Evolutionary conservation across 2,329 filamentous ascomycete species (phyloP), one percentile per base, ranked within the genome.

Genomic region (Aspergillus uvarum): DNA sequence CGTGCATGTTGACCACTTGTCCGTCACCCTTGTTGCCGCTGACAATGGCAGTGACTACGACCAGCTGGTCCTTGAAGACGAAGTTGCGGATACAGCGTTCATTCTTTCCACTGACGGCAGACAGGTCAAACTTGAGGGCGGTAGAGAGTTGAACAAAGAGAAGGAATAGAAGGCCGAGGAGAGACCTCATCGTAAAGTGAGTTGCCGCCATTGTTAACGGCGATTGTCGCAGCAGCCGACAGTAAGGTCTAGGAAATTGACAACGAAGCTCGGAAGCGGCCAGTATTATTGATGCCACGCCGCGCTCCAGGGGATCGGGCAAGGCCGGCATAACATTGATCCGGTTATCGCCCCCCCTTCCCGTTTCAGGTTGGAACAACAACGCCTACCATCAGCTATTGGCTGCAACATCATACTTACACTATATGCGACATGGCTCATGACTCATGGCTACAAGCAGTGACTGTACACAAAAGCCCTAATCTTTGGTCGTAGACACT

Each of bases 51-150:
- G 94, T 98, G 56, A 99, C 94, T 35, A 98, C 94, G 47, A 99
- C 95, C 66, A 99, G 82, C 65, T 95, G 96, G 74, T 97, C 92
- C 79, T 87, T 90, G 63, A 87, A 85, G 67, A 97, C 93, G 77
- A 97, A 99, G 82, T 99, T 99, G 76, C 94, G 87, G 77, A 99
- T 90, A 81, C 95, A 99, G 81, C 94, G 86, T 80, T 94, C 90
- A 73, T 88, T 86, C 72, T 84, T 87, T 50, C 85, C 83, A 63
- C 85, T 82, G 60, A 79, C 77, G 49, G 92, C 91, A 70, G 86
- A 79, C 63, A 99, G 86, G 72, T 99, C 95, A 84, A 99, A 97
- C 82, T 96, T 97, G 71, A 99, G 87, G 61, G 92, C 92, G 47
- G 80, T 79, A 47, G 80, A 72, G 47, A 80, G 64, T 56, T 76